phyloP scores from a whole-genome alignment of 176 grass and related monocot species.

The Themeda triandra region DNA sequence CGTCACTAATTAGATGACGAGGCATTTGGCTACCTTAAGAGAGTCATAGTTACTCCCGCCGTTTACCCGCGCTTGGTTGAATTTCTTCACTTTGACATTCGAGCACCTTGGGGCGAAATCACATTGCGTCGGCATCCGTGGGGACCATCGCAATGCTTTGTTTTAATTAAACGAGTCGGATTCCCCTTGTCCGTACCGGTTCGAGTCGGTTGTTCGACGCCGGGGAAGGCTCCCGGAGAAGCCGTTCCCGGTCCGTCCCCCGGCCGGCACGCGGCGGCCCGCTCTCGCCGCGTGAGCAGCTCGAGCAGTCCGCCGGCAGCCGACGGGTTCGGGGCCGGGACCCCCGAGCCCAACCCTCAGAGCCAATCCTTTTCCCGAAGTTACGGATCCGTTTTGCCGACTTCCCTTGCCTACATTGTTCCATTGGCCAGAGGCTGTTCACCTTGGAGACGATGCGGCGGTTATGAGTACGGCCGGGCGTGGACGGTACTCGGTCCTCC shows the following conservation, averaged over 20 bases:
- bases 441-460: slow-evolving; percentile 78
- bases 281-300: background rate
- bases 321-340: background rate
- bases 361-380: slow-evolving; percentile 78
- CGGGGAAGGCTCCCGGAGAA: slow-evolving; percentile 4
- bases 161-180: slow-evolving; percentile 92
- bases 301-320: background rate
- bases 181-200: too few relatives aligned
- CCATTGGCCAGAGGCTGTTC: slow-evolving; percentile 49
- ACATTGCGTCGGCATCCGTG: slow-evolving; percentile 62
- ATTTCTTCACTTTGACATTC: slow-evolving; percentile 88
- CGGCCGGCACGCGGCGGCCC: background rate
- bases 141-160: slow-evolving; percentile 67
- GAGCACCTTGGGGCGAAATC: too few relatives aligned
- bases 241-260: background rate
- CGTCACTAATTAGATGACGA: slow-evolving; percentile 68
- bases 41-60: slow-evolving; percentile 86
- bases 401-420: slow-evolving; percentile 81
- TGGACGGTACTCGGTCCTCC: slow-evolving; percentile 61
- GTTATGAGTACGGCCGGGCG: slow-evolving; percentile 52
- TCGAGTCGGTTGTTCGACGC: too few relatives aligned
- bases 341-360: slow-evolving; percentile 58
- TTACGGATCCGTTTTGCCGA: slow-evolving; percentile 74
- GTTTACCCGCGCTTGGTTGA: slow-evolving; percentile 74
- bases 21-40: slow-evolving; percentile 83